Evolutionary conservation across 2,329 filamentous ascomycete genomes (phyloP), one percentile per base, ranked within the genome.

Genomic region (Hypoxylon sp.): DNA sequence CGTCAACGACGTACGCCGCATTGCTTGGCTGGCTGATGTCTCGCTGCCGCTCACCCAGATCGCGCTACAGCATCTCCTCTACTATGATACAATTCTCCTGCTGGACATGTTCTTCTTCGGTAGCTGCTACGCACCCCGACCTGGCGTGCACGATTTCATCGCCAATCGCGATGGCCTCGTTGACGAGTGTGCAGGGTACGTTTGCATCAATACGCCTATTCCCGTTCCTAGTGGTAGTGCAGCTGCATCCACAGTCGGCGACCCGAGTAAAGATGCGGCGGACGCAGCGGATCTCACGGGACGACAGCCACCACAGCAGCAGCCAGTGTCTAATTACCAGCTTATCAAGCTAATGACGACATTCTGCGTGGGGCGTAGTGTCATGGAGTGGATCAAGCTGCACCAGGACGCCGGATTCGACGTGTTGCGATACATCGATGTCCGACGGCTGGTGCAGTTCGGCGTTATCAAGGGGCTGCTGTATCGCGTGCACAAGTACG

Each of bases 81-180:
- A 96, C 82, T 97, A 98, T 79, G 93, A 95, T 75, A 95, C 93
- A 74, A 87, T 97, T 34, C 85, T 97, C 25, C 87, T 98, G 56
- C 87, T 98, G 9, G 96, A 99, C 80, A 92, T 97, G 73, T 98
- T 98, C 83, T 94, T 96, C 77, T 99, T 98, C 77, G 86, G 90
- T 30, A 93, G 92, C 43, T 95, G 96, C 73, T 99, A 99, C 76
- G 94, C 94, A 0, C 90, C 91, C 0, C 93, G 87, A 0, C 82
- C 93, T 0, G 90, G 92, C 37, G 90, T 99, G 62, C 88, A 90
- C 67, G 87, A 90, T 67, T 97, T 99, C 73, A 85, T 96, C 30
- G 84, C 87, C 43, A 93, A 97, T 74, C 83, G 86, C 41, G 88
- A 88, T 61, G 89, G 83, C 51, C 84, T 97, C 80, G 90, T 96